Evolutionary conservation across 2,329 filamentous ascomycete genomes (phyloP).

Genomic region (Hypoxylon sp.): DNA sequence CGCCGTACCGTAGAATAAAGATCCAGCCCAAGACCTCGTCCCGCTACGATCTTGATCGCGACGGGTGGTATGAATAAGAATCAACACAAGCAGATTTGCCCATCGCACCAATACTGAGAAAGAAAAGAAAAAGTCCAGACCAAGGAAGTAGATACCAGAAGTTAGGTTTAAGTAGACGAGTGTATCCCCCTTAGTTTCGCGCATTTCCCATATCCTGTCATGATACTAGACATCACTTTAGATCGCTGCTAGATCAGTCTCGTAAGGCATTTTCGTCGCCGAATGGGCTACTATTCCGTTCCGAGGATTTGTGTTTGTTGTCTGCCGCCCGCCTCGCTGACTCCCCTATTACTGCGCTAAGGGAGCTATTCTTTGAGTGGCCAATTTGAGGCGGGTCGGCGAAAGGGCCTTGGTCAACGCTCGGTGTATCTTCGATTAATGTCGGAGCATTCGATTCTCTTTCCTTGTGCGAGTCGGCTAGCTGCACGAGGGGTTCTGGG

Average conservation of each 20-base stretch:
- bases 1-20: constrained; percentile 41
- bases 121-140: constrained; percentile 39
- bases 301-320: constrained; percentile 53
- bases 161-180: constrained; percentile 34
- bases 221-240: constrained; percentile 42
- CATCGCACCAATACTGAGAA: constrained; percentile 32
- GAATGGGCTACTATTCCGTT: constrained; percentile 52
- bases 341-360: constrained; percentile 71
- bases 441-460: constrained; percentile 63
- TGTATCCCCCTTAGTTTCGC: constrained; percentile 36
- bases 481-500: constrained; percentile 40
- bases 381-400: constrained; percentile 65
- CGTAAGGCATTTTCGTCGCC: constrained; percentile 54
- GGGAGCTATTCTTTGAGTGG: constrained; percentile 61
- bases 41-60: constrained; percentile 18
- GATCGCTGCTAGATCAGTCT: constrained; percentile 46
- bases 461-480: constrained; percentile 31
- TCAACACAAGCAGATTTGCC: constrained; percentile 33
- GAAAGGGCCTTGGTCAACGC: constrained; percentile 71
- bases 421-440: constrained; percentile 65
- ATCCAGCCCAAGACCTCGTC: constrained; percentile 41
- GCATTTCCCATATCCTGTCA: constrained; percentile 44
- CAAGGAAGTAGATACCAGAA: constrained; percentile 48
- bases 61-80: constrained; percentile 43
- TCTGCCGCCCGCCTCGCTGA: constrained; percentile 60